Evolutionary conservation across 1,284 basidiomycete species (phyloP).

Genomic region (Fomitopsis schrenkii): DNA sequence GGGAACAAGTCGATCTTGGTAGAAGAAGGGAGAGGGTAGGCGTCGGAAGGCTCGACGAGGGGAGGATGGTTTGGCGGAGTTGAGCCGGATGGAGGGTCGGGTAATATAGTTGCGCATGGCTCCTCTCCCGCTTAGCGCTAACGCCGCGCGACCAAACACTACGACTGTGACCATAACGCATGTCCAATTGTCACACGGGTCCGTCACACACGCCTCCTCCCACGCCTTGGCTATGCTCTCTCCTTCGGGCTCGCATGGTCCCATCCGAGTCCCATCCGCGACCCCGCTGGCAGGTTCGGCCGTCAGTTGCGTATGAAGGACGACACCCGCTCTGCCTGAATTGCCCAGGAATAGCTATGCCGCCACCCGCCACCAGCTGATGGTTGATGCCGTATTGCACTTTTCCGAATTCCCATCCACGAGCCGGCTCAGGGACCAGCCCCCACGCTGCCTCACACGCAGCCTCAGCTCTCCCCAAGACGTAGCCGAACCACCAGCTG

Average conservation of each 20-base stretch:
- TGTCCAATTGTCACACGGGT: not conserved
- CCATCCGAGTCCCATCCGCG: not conserved
- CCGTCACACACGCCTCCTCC: not conserved
- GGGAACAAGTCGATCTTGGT: conserved; percentile 3
- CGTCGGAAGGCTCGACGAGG: conserved; percentile 9
- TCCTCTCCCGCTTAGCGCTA: not conserved
- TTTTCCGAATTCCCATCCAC: not conserved
- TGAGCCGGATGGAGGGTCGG: conserved; percentile 8
- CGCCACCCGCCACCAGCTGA: not conserved
- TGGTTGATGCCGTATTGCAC: not conserved
- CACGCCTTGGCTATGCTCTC: not conserved
- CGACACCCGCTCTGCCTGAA: not conserved
- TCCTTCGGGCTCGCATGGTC: not conserved
- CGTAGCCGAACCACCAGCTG: not conserved
- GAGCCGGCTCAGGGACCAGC: conserved; percentile 1
- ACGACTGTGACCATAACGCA: not conserved
- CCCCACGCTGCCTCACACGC: not conserved
- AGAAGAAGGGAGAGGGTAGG: conserved; percentile 6
- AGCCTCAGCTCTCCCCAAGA: conserved; percentile 1
- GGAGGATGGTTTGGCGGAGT: conserved; percentile 2
- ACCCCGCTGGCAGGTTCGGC: not conserved
- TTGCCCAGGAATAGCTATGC: not conserved
- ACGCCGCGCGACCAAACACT: not conserved
- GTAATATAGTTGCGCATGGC: conserved; percentile 15
- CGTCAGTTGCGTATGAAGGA: not conserved